phyloP scores from a whole-genome alignment of 176 grass and related monocot genomes.

The Oryza glaberrima region DNA sequence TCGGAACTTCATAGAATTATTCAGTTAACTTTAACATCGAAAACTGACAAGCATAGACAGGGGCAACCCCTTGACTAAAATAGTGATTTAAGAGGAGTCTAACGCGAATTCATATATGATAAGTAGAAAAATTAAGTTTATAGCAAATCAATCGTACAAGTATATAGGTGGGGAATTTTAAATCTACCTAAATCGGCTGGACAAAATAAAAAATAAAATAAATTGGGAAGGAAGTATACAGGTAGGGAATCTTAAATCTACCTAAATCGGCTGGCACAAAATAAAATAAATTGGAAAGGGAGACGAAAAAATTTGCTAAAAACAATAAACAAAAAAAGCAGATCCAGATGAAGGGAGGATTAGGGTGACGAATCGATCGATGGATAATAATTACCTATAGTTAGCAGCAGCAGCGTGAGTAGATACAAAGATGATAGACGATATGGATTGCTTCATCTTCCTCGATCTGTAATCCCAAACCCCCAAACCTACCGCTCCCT shows the following conservation, averaged over 20 bases:
- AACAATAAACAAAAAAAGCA: background rate
- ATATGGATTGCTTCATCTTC: constrained; percentile 48
- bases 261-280: background rate
- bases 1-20: background rate
- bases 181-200: constrained; percentile 8
- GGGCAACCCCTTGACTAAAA: background rate
- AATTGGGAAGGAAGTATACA: background rate
- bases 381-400: constrained; percentile 37
- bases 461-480: constrained; percentile 11
- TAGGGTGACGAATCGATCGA: constrained; percentile 13
- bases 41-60: background rate
- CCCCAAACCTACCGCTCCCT: constrained; percentile 34
- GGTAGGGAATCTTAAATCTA: constrained; percentile 5
- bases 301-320: background rate
- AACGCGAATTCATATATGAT: background rate
- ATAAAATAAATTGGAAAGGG: background rate
- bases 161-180: background rate
- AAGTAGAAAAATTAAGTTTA: background rate
- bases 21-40: background rate
- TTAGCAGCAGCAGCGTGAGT: constrained; percentile 17
- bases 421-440: background rate
- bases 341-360: background rate
- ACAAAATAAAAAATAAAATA: constrained; percentile 2
- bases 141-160: background rate
- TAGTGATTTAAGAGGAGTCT: background rate